Evolutionary conservation across 352 stramenopile species (phyloP).

Genomic region (Bremia lactucae): DNA sequence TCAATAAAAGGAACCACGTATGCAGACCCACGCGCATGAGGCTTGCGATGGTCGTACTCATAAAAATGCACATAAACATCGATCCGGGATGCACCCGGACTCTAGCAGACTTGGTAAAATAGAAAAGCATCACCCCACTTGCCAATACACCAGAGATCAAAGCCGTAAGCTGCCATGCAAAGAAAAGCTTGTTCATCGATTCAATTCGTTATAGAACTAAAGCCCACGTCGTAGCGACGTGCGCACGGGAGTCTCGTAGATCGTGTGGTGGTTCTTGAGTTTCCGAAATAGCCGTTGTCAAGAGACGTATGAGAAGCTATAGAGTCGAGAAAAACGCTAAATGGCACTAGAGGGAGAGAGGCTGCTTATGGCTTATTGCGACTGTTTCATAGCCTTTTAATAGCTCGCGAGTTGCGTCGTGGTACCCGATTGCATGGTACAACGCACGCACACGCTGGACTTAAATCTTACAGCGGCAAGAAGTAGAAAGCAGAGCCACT

Average conservation of each 20-base stretch:
- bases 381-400: no score
- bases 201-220: no score
- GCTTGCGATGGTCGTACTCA: constrained; percentile 57
- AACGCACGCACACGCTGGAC: constrained; percentile 5
- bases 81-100: constrained; percentile 53
- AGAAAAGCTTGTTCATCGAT: constrained; percentile 52
- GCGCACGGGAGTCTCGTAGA: constrained; percentile 3
- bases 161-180: constrained; percentile 67
- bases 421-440: constrained; percentile 1
- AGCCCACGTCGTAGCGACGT: constrained; percentile 11
- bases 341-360: constrained; percentile 8
- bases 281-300: not conserved
- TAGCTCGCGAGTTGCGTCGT: no score
- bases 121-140: constrained; percentile 46
- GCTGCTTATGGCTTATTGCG: no score
- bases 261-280: not conserved
- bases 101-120: constrained; percentile 59
- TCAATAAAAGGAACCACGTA: constrained; percentile 27
- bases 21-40: constrained; percentile 54
- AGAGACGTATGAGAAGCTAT: constrained; percentile 17
- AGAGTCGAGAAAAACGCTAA: constrained; percentile 19
- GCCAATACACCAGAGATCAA: constrained; percentile 43
- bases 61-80: constrained; percentile 70
- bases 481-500: not conserved
- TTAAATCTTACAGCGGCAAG: constrained; percentile 7